Base-by-base conservation (phyloP, 306 rosid genomes). In the Sesbania bispinosa region DNA sequence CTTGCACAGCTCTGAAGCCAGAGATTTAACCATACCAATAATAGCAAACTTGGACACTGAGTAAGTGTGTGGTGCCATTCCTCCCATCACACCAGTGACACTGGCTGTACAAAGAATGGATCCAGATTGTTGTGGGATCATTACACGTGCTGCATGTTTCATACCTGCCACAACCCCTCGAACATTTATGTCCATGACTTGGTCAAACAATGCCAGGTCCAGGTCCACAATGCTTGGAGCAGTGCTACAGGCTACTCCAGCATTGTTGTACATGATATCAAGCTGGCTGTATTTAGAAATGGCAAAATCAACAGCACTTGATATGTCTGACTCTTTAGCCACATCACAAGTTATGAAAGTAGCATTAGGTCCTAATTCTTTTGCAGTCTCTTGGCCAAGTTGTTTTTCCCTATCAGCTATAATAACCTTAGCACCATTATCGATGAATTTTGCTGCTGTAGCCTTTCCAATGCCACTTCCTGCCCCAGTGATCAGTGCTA, bases 401-500 rank as follows among this genome's bases (percentile, higher is more conserved):
- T 83, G 53, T 33, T 80, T 79, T 30, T 88, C 81, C 69, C 88
- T 78, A 81, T 93, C 97, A 8, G 98, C 97, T 36, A 93, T 80
- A 10, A 93, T 87, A 23, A 93, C 96, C 79, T 83, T 88, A 42
- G 98, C 96, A 11, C 98, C 98, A 41, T 93, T 85, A 32, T 74
- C 81, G 75, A 90, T 82, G 73, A 93, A 93, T 69, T 83, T 81
- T 14, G 77, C 55, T 38, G 96, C 97, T 10, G 90, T 68, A 41
- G 90, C 92, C 59, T 87, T 90, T 58, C 98, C 98, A 50, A 94
- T 90, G 67, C 97, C 98, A 54, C 88, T 89, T 51, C 95, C 97
- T 72, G 88, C 98, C 9, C 97, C 98, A 1, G 98, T 93, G n/a
- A 93, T 90, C 64, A 93, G 76, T 36, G 98, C 98, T 55, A 90